A percentile compares a stretch with the other conserved stretches of the same genome.
phyloP scores from a whole-genome alignment of 768 basidiomycete genomes.

The Amanita thiersii region DNA sequence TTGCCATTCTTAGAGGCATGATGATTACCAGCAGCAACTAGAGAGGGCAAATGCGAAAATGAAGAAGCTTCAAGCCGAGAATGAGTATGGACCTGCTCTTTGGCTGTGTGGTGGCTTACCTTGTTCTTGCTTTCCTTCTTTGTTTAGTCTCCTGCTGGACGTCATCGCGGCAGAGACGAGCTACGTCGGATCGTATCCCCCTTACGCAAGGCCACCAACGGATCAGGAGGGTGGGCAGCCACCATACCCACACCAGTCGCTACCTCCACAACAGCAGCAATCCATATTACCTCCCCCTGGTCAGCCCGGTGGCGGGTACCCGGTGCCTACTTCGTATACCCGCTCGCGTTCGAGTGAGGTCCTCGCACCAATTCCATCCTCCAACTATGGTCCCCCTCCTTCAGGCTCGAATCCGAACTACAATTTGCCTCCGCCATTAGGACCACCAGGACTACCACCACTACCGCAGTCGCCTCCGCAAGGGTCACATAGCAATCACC shows the following conservation, averaged over 20 bases:
- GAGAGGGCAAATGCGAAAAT: conserved; percentile 30
- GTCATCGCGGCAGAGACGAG: conserved; percentile 1
- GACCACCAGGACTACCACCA: too few relatives aligned
- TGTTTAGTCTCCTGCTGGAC: conserved; percentile 4
- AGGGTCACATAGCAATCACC: not conserved
- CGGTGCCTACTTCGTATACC: not conserved
- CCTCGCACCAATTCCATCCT: too few relatives aligned
- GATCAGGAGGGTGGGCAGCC: not conserved
- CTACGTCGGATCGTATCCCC: not conserved
- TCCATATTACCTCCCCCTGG: not conserved
- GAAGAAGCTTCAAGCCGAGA: conserved; percentile 40
- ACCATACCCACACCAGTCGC: not conserved
- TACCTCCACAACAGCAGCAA: too few relatives aligned
- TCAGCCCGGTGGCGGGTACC: not conserved
- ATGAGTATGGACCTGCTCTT: conserved; percentile 43
- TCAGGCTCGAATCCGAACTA: not conserved
- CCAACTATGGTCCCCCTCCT: too few relatives aligned
- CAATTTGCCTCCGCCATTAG: not conserved
- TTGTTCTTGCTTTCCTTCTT: not conserved
- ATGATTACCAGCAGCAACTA: conserved; percentile 28
- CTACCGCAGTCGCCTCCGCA: too few relatives aligned
- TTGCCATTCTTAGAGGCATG: conserved; percentile 25
- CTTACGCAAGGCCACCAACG: not conserved
- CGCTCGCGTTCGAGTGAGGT: too few relatives aligned
- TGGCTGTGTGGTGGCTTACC: not conserved